A percentile compares a stretch with the other conserved stretches of the same genome.
phyloP scores from a whole-genome alignment of 768 basidiomycete genomes.

The Xerocomellus intermedius region DNA sequence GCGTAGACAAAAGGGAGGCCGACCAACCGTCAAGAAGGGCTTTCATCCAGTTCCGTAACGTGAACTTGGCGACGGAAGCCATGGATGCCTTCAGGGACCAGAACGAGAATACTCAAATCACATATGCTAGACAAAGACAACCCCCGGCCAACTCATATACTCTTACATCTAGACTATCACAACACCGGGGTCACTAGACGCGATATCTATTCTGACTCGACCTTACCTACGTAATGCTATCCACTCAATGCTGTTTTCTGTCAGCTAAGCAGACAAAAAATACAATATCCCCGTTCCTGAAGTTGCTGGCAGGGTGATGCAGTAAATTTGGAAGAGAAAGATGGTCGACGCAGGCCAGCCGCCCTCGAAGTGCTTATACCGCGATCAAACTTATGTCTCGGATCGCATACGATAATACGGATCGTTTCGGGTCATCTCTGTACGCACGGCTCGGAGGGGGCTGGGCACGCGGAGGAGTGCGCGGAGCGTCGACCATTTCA shows the following conservation, averaged over 20 bases:
- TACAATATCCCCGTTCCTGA: background rate
- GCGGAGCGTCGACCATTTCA: no score
- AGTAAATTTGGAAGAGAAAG: no score
- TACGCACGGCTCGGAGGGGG: no score
- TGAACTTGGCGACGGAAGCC: conserved; percentile 48
- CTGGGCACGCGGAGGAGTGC: no score
- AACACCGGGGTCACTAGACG: conserved; percentile 4
- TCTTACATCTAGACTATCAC: conserved; percentile 24
- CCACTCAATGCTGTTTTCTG: background rate
- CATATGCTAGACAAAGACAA: conserved; percentile 21
- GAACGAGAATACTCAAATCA: conserved; percentile 2
- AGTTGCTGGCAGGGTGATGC: background rate
- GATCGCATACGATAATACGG: no score
- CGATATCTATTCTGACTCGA: background rate
- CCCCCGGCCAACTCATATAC: background rate
- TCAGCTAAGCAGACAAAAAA: background rate
- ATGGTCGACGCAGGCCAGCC: no score
- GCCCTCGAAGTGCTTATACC: no score
- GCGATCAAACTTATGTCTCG: no score
- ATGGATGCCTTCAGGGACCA: conserved; percentile 38
- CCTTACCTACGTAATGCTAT: conserved; percentile 2
- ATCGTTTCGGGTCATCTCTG: no score
- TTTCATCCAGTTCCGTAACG: conserved; percentile 53
- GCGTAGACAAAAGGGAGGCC: conserved; percentile 34
- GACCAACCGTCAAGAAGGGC: conserved; percentile 36